Base-by-base conservation (phyloP, 1,139 yeast genomes). In the Scheffersomyces insectosa region DNA sequence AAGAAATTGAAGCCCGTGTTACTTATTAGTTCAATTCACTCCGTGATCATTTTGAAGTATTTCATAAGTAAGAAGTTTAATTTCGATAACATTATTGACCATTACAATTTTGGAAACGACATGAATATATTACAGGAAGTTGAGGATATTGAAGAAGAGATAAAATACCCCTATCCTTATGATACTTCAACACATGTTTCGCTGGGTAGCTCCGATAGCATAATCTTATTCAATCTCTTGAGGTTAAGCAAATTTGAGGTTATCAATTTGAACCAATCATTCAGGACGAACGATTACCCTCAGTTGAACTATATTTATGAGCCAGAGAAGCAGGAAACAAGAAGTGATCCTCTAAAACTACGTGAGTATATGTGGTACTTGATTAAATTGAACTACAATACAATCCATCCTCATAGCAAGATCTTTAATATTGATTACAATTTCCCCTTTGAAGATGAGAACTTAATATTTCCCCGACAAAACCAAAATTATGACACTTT, bases 361-460 rank as follows among this genome's bases (percentile, higher is more conserved):
- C 56, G 75, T 33, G 62, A 61, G 20, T 43, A 55, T 10, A 45
- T 68, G 9, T 71, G 75, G 75, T 54, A 58, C 34, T 47, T 68
- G 16, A 62, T 70, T 15, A 64, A 62, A 46, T 44, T 59, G 11
- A 65, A 68, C 36, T 58, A 63, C 47, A 31, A 53, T 9, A 45
- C 48, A 13, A 46, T 42, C 11, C 51, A 58, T 44, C 68, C 69
- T 3, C 43, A 52, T 5, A 48, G 44, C 40, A 41, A 49, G 10
- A 28, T 38, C 20, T 41, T 55, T 29, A 45, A 45, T 12, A 43
- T 48, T 16, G 59, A 57, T 36, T 49, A 54, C 37, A 49, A 50
- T 39, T 50, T 45, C 43, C 46, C 47, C 4, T 46, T 41, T 38
- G 46, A 49, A 16, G 47, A 47, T 23, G 46, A 43, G 7, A 43